These are phyloP conservation scores for Clitocybe nebularis DNA, from an alignment of 1,284 basidiomycete species.

Conservation along the genomic window DNA sequence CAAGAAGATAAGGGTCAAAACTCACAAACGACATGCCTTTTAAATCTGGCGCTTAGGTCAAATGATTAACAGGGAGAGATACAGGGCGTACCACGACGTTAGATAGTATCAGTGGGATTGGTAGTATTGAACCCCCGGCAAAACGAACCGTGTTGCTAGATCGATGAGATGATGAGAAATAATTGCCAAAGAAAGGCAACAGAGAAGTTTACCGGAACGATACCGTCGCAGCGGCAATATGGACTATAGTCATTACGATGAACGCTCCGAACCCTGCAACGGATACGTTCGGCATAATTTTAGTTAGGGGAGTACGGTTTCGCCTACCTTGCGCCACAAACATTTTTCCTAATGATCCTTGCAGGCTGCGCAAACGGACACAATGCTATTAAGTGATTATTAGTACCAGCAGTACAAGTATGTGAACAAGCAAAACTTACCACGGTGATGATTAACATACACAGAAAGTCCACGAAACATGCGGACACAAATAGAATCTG, in stretches of 20 bases:
- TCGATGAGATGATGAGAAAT: background rate
- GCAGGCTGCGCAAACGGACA: slow-evolving; percentile 11
- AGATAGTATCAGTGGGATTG: slow-evolving; percentile 12
- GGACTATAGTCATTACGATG: background rate
- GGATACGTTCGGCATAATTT: too few species aligned
- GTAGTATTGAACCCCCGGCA: slow-evolving; percentile 11
- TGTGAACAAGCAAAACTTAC: slow-evolving; percentile 8
- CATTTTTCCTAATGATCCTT: slow-evolving; percentile 12
- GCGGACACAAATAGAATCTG: slow-evolving; percentile 11
- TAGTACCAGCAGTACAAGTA: background rate
- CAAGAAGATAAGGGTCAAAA: background rate
- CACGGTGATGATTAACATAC: slow-evolving; percentile 9
- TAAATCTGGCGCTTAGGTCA: background rate
- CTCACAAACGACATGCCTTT: slow-evolving; percentile 16
- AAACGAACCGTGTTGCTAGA: slow-evolving; percentile 5
- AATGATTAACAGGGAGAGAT: background rate
- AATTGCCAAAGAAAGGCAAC: too few species aligned
- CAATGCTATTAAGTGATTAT: slow-evolving; percentile 11
- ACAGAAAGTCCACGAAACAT: slow-evolving; percentile 10
- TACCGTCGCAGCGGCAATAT: slow-evolving; percentile 1
- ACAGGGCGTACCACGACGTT: slow-evolving; percentile 12
- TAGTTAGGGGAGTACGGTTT: too few species aligned
- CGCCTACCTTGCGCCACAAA: slow-evolving; percentile 12
- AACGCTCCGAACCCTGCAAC: slow-evolving; percentile 7
- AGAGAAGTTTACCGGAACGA: slow-evolving; percentile 8